A percentile compares a stretch with the other conserved stretches of the same genome.
Evolutionary conservation across 805 yeast species (phyloP).

Genomic region (Saturnispora dispora): DNA sequence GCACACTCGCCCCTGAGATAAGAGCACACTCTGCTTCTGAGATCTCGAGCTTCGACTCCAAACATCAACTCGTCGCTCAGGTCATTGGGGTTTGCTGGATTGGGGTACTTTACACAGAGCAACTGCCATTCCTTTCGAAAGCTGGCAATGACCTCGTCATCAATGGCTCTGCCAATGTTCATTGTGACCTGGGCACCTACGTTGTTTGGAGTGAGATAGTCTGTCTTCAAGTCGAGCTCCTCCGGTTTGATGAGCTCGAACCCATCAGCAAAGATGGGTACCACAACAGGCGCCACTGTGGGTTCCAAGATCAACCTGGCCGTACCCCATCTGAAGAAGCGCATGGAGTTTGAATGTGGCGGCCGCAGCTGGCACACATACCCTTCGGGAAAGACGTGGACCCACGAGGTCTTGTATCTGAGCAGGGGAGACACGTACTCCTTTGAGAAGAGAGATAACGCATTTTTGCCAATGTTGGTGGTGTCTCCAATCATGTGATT

Average conservation of each 20-base stretch:
- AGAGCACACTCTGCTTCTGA: conserved; percentile 64
- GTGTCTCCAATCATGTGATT: conserved; percentile 26
- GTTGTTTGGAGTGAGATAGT: conserved; percentile 38
- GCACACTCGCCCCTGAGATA: conserved; percentile 57
- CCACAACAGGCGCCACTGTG: conserved; percentile 71
- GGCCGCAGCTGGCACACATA: conserved; percentile 77
- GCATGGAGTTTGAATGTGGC: conserved; percentile 78
- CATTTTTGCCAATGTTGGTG: conserved; percentile 1
- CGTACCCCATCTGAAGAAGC: conserved; percentile 95
- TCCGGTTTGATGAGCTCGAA: conserved; percentile 86
- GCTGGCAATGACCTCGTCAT: conserved; percentile 45
- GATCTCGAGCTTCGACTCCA: conserved; percentile 55
- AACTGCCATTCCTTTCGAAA: conserved; percentile 66
- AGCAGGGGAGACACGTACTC: conserved; percentile 46
- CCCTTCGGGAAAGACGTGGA: conserved; percentile 93
- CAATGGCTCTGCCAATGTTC: conserved; percentile 61
- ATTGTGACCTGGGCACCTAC: conserved; percentile 61
- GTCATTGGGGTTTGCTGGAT: conserved; percentile 44
- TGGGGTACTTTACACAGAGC: conserved; percentile 46
- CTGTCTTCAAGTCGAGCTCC: conserved; percentile 44
- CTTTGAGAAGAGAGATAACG: conserved; percentile 21
- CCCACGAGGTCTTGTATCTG: conserved; percentile 70
- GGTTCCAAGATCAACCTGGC: conserved; percentile 77
- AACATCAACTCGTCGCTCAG: conserved; percentile 50
- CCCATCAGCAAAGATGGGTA: conserved; percentile 81